phyloP scores from a whole-genome alignment of 208 protist genomes.

The Leishmania major region DNA sequence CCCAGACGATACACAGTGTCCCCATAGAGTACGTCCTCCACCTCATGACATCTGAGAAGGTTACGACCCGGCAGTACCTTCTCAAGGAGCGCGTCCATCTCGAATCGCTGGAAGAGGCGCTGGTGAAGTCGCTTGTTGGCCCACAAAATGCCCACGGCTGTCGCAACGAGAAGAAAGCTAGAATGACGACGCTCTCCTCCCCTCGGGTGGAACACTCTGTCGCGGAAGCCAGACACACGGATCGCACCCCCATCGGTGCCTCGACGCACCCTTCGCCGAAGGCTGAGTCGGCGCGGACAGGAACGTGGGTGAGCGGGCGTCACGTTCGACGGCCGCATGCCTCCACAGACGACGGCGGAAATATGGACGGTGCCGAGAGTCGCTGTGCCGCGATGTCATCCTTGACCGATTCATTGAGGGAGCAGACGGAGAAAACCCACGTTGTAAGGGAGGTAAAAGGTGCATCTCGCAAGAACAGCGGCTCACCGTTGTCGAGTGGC shows the following conservation, averaged over 20 bases:
- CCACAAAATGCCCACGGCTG: background rate
- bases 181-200: background rate
- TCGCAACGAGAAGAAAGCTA: background rate
- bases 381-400: background rate
- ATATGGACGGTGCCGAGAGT: background rate
- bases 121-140: background rate
- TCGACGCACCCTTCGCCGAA: background rate
- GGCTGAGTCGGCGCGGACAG: constrained; percentile 9
- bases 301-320: constrained; percentile 5
- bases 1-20: constrained; percentile 28
- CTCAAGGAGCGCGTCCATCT: constrained; percentile 19
- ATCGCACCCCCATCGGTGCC: background rate
- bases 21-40: constrained; percentile 30
- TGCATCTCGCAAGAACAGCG: background rate
- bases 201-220: background rate
- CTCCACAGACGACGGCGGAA: background rate
- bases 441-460: background rate
- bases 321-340: constrained; percentile 2
- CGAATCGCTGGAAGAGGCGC: constrained; percentile 16
- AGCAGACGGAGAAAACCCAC: background rate
- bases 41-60: constrained; percentile 33
- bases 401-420: background rate
- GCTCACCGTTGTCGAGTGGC: background rate
- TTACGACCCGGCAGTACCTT: constrained; percentile 30
- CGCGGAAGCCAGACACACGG: background rate